Percentiles rank a stretch among this genome's conserved stretches.
Conservation (phyloP, 352 stramenopile species). For the Globisporangium mamillatum region DNA sequence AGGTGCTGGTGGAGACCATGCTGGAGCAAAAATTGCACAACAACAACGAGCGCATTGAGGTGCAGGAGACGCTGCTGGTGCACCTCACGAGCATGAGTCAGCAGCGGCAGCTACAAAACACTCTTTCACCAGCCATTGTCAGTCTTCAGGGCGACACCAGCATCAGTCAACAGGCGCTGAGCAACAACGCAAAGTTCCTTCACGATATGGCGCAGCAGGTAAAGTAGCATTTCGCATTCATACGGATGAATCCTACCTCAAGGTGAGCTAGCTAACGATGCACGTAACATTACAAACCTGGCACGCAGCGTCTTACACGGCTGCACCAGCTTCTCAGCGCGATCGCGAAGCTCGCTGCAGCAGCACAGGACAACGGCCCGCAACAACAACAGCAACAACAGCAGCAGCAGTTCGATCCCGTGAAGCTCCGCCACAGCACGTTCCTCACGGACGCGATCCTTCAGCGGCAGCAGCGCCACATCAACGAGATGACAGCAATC, state of each 20-base stretch:
- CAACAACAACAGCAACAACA: background rate
- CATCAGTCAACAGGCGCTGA: background rate
- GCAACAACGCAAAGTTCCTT: conserved; percentile 37
- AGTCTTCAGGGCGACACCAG: background rate
- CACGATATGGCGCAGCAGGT: conserved; percentile 68
- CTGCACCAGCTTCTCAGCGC: conserved; percentile 62
- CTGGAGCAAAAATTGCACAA: conserved; percentile 62
- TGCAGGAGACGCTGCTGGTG: conserved; percentile 32
- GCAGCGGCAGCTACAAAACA: background rate
- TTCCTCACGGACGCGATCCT: conserved; percentile 47
- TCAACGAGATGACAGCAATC: conserved; percentile 25
- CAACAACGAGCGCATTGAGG: conserved; percentile 29
- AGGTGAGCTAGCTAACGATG: background rate
- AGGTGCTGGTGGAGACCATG: conserved; percentile 57
- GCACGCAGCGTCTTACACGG: conserved; percentile 42
- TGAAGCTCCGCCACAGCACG: conserved; percentile 44
- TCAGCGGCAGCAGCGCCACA: conserved; percentile 35
- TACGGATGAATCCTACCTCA: background rate
- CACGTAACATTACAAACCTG: background rate
- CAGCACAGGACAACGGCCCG: background rate
- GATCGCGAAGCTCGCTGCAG: conserved; percentile 54
- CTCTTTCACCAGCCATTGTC: background rate
- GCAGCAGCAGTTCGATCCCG: conserved; percentile 25
- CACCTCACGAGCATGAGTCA: conserved; percentile 3
- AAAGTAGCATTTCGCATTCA: conserved; percentile 2